Base-by-base conservation (phyloP, 352 stramenopile species). In the Phytopythium ostracodes region DNA sequence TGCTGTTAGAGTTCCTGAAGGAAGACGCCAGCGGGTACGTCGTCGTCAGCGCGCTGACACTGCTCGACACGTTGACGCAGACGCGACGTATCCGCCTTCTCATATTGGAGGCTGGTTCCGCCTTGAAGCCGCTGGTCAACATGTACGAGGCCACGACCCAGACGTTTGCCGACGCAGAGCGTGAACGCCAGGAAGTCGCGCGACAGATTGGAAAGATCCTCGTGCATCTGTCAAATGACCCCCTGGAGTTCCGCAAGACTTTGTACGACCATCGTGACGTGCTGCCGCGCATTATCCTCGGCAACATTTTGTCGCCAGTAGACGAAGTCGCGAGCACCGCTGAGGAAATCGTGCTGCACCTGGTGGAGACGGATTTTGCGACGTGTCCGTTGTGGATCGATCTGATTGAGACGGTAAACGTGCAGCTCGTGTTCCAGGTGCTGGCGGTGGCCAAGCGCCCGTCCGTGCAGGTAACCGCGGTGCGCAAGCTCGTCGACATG, bases 301-400 rank as follows among this genome's bases (percentile, higher is more conserved):
- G 73, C 33, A 94, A 91, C 59, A 76, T 94, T 20, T 57, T 92
- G 35, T 87, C 82, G 9, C 43, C 73, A 5, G 49, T 69, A 12
- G 68, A 74, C 2, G 74, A 85, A 20, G 78, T 92, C 5, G 73
- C 81, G 6, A 60, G 75, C 18, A 87, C 72, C 8, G 85, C 85
- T 0, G 85, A 92, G 60, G 75, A 89, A 47, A 87, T 92, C 14
- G 79, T 92, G 5, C 62, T 85, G 17, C 88, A 88, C 42, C 76
- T 94, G 11, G 85, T 92, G 17, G 81, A 88, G 57, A 89, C 82
- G 15, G 85, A 94, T 59, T 94, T 91, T 53, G 80, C 83, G 15
- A 92, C 82, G 31, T 94, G 85, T 51, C 85, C 85, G 10, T 59
- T 94, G n/a, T 94, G 85, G 85, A 68, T 88, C 40, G 67, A 89